Base-by-base conservation (phyloP, 1,139 yeast genomes). In the Debaryomyces singareniensis region DNA sequence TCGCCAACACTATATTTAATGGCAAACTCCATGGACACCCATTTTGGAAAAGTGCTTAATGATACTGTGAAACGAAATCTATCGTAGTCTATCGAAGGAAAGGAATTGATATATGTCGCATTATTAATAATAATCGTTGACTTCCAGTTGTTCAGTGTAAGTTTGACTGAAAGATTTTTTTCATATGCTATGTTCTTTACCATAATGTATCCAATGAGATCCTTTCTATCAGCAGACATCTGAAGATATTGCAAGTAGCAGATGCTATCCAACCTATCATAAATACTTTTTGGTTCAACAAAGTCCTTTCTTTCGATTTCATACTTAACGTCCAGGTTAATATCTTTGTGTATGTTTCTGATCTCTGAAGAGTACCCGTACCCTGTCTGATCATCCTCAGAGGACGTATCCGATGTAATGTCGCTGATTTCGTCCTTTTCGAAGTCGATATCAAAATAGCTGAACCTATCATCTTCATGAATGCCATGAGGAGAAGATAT, bases 111-210 rank as follows among this genome's bases (percentile, higher is more conserved):
- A 38, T 47, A 61, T 2, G 43, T 32, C 12, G 51, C 47, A 28
- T 56, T 52, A 26, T 53, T 51, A 35, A 58, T 51, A 20, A 52
- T 49, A 29, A 58, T 42, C 30, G 45, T 50, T 7, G 62, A 48
- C 29, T 49, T 43, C 73, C 73, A 67, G 32, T 51, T 46, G 39
- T 65, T 55, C 32, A 57, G 48, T 3, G 71, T 54, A 33, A 65
- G 40, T 41, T 66, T 66, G 26, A 65, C 42, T 26, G 48, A 45
- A 25, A 66, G 38, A 9, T 38, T 38, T 44, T 67, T 67, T 36
- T 63, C 68, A 39, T 51, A 65, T 5, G 61, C 62, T 24, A 65
- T 38, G 43, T 67, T 67, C 27, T 52, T 47, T 35, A 58, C 63
- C 47, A 57, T 51, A 20, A 66, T 49, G 26, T 53, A 44, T 3